Percentiles rank a stretch among this genome's conserved stretches.
These are phyloP conservation scores for Garcia nutans DNA, from an alignment of 345 rosid genomes.

Conservation along the genomic window DNA sequence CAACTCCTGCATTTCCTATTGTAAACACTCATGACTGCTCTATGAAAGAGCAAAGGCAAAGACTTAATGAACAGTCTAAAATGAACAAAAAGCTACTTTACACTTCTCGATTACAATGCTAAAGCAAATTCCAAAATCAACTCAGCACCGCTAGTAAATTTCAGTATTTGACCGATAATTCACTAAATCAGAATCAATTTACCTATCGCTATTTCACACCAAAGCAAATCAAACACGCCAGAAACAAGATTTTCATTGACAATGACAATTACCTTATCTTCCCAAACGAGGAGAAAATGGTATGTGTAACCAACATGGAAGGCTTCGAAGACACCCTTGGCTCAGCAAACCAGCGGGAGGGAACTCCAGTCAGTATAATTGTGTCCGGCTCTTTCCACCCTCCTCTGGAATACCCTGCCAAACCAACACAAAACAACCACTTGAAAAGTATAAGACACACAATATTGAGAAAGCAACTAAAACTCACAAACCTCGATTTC, in stretches of 20 bases:
- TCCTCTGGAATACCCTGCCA: constrained; percentile 59
- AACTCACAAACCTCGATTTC: constrained; percentile 41
- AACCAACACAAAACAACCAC: background rate
- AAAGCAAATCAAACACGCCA: background rate
- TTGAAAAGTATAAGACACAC: background rate
- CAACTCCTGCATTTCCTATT: background rate
- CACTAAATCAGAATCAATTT: background rate
- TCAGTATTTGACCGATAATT: background rate
- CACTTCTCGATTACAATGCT: background rate
- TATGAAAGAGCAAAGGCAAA: no score
- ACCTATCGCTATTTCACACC: background rate
- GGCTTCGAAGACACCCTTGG: constrained; percentile 93
- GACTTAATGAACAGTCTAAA: background rate
- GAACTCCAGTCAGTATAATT: constrained; percentile 65
- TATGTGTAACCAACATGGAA: constrained; percentile 85
- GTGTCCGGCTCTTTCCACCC: constrained; percentile 75
- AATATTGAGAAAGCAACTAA: background rate
- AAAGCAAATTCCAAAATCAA: background rate
- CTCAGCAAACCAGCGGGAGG: constrained; percentile 95
- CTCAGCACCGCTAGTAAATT: background rate
- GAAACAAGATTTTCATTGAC: background rate
- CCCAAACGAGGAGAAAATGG: constrained; percentile 80
- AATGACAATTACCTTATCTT: constrained; percentile 58
- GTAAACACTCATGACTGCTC: background rate
- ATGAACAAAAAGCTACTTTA: background rate